These are phyloP conservation scores for Haematococcus sp. DNA, from an alignment of 139 green algal genomes.

Conservation along the genomic window DNA sequence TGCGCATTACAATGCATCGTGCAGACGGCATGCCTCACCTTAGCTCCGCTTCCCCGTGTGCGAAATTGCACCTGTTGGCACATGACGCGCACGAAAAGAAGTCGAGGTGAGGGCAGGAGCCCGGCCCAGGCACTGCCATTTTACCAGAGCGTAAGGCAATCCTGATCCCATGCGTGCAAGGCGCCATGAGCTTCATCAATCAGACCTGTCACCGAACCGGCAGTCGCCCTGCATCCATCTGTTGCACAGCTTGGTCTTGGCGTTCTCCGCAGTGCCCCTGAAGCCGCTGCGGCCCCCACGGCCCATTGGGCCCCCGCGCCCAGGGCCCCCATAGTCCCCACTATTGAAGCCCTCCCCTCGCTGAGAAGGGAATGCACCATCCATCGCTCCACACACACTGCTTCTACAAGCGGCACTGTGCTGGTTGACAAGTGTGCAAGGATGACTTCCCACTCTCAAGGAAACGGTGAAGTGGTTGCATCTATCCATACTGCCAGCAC, in stretches of 20 bases:
- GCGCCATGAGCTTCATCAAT: not conserved
- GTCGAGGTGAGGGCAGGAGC: not conserved
- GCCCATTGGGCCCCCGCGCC: not conserved
- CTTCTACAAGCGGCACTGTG: no score
- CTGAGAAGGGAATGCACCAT: slow-evolving; percentile 18
- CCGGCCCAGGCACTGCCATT: no score
- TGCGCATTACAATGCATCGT: no score
- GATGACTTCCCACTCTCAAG: no score
- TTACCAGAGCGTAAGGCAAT: no score
- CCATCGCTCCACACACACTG: slow-evolving; percentile 10
- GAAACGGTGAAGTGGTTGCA: no score
- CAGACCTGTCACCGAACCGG: slow-evolving; percentile 79
- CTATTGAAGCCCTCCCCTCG: slow-evolving; percentile 12
- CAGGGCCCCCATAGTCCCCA: not conserved
- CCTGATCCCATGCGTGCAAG: not conserved
- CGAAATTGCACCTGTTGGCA: slow-evolving; percentile 83
- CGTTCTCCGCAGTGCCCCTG: slow-evolving; percentile 77
- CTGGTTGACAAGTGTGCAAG: no score
- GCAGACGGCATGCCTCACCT: not conserved
- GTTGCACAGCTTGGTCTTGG: slow-evolving; percentile 85
- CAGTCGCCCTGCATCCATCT: slow-evolving; percentile 84
- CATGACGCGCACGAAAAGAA: no score
- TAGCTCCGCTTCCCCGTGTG: slow-evolving; percentile 91
- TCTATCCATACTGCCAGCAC: no score
- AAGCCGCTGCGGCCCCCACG: slow-evolving; percentile 55